A percentile compares a stretch with the other conserved stretches of the same genome.
phyloP scores from a whole-genome alignment of 345 rosid genomes.

The Melastoma malabathricum region DNA sequence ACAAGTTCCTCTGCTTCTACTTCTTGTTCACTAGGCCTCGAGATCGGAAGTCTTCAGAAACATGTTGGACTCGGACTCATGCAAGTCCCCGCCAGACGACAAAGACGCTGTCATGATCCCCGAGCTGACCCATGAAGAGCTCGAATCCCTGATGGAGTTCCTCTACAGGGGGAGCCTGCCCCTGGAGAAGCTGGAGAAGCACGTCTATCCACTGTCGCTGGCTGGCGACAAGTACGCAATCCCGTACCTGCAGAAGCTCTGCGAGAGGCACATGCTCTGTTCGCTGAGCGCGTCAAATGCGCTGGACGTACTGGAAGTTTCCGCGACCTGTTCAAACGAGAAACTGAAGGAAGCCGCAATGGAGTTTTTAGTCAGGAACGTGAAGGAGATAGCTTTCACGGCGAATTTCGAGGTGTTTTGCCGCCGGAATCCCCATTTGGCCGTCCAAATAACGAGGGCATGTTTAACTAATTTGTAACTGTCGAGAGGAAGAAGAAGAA shows the following conservation, averaged over 20 bases:
- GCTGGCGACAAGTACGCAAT: slow-evolving; percentile 78
- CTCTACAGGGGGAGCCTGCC: slow-evolving; percentile 58
- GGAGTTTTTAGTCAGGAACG: slow-evolving; percentile 41
- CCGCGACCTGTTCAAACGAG: slow-evolving; percentile 41
- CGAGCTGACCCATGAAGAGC: slow-evolving; percentile 48
- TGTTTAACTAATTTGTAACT: slow-evolving; percentile 33
- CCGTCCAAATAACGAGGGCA: slow-evolving; percentile 58
- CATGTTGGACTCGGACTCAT: slow-evolving; percentile 49
- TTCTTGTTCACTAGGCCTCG: slow-evolving; percentile 32
- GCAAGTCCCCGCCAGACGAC: slow-evolving; percentile 47
- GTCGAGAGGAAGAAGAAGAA: too few species aligned
- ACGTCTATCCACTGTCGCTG: slow-evolving; percentile 36
- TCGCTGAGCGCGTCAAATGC: slow-evolving; percentile 32
- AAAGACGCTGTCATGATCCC: slow-evolving; percentile 37
- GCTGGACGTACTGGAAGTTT: slow-evolving; percentile 52
- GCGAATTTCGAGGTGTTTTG: slow-evolving; percentile 48
- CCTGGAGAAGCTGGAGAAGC: slow-evolving; percentile 33
- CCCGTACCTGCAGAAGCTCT: slow-evolving; percentile 39
- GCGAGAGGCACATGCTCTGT: slow-evolving; percentile 43
- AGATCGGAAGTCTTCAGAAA: slow-evolving; percentile 74
- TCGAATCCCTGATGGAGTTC: slow-evolving; percentile 63
- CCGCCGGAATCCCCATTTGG: slow-evolving; percentile 38
- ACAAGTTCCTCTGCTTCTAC: too few species aligned
- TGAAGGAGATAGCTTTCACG: slow-evolving; percentile 30
- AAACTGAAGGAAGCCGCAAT: slow-evolving; percentile 38